Conservation (phyloP, 257 asterid species). For the Plantago elongata region DNA sequence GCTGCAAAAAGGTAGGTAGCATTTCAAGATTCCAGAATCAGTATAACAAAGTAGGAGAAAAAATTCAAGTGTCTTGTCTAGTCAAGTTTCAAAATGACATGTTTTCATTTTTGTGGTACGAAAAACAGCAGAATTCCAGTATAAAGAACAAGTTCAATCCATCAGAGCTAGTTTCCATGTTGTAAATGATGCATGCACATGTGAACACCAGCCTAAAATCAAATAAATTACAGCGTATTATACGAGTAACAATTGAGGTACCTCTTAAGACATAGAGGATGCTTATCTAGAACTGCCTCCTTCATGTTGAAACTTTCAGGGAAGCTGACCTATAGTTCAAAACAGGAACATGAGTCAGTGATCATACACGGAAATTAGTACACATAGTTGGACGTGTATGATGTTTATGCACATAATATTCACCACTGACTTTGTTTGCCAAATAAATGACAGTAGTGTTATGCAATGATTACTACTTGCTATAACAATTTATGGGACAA, state of each 20-base stretch:
- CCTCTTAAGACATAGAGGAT: slow-evolving; percentile 81
- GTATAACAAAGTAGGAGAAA: too few relatives aligned
- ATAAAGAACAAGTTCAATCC: too few relatives aligned
- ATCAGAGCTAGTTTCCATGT: too few relatives aligned
- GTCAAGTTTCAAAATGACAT: too few relatives aligned
- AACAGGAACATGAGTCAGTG: slow-evolving; percentile 18
- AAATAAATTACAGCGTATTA: background rate
- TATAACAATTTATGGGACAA: too few relatives aligned
- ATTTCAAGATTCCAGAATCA: too few relatives aligned
- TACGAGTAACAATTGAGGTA: slow-evolving; percentile 21
- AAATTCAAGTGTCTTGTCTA: too few relatives aligned
- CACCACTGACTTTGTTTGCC: background rate
- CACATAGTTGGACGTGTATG: slow-evolving; percentile 5
- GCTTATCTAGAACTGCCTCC: slow-evolving; percentile 56
- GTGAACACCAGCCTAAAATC: background rate
- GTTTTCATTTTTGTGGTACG: too few relatives aligned
- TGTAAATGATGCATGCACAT: too few relatives aligned
- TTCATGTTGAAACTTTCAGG: slow-evolving; percentile 79
- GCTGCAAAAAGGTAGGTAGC: too few relatives aligned
- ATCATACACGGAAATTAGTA: slow-evolving; percentile 15
- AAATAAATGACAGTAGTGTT: background rate
- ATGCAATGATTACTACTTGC: background rate
- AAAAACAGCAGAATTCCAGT: too few relatives aligned
- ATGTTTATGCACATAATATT: background rate
- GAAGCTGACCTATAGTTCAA: slow-evolving; percentile 58